Conservation (phyloP, 768 basidiomycete species). For the Russula foetens region DNA sequence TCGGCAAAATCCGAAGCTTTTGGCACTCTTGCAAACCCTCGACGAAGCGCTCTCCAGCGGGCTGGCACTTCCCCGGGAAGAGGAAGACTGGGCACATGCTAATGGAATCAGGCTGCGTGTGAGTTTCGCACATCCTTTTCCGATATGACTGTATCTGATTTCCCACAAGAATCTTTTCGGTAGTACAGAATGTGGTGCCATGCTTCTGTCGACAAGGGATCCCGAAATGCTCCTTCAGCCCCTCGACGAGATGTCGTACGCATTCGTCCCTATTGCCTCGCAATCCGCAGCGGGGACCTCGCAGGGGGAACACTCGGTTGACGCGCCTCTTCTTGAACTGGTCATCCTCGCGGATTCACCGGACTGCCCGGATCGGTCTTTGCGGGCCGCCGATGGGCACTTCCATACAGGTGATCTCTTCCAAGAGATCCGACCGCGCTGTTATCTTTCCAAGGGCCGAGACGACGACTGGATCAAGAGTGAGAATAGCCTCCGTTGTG, state of each 20-base stretch:
- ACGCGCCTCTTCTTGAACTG: conserved; percentile 49
- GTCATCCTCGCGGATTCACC: conserved; percentile 59
- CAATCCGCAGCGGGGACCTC: conserved; percentile 21
- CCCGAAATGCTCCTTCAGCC: conserved; percentile 46
- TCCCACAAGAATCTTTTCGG: conserved; percentile 62
- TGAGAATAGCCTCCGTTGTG: conserved; percentile 68
- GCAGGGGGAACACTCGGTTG: conserved; percentile 40
- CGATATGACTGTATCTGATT: conserved; percentile 22
- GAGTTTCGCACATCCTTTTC: conserved; percentile 24
- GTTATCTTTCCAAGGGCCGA: conserved; percentile 59
- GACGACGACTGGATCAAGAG: conserved; percentile 86
- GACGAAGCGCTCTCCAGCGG: conserved; percentile 63
- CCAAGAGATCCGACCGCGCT: conserved; percentile 48
- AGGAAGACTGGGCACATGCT: conserved; percentile 61
- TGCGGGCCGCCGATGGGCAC: conserved; percentile 55
- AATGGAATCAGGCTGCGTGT: conserved; percentile 60
- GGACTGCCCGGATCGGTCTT: conserved; percentile 56
- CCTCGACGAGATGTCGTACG: conserved; percentile 56
- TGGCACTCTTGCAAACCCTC: conserved; percentile 45
- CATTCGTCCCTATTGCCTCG: conserved; percentile 51
- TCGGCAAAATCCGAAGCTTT: conserved; percentile 50
- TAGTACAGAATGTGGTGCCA: conserved; percentile 72
- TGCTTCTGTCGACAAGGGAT: conserved; percentile 53
- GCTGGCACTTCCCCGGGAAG: conserved; percentile 53
- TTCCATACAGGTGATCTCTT: conserved; percentile 83